Evolutionary conservation across 2,329 filamentous ascomycete species (phyloP).

Genomic region (Phialocephala subalpina): DNA sequence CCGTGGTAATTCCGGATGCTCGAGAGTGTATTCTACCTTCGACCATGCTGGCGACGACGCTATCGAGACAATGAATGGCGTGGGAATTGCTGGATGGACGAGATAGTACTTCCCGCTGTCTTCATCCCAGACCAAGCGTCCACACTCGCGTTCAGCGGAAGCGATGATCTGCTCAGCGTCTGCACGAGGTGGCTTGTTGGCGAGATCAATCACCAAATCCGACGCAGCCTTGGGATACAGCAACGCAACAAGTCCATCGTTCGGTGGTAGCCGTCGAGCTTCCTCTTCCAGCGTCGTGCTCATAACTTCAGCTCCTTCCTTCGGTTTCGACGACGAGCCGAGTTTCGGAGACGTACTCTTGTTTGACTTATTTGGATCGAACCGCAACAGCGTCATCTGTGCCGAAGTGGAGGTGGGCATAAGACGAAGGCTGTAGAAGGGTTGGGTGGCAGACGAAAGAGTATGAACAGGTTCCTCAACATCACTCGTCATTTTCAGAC

Average conservation of each 20-base stretch:
- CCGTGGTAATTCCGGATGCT: constrained; percentile 68
- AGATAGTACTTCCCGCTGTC: constrained; percentile 67
- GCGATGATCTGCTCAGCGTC: constrained; percentile 66
- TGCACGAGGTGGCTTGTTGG: constrained; percentile 50
- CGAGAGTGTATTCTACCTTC: constrained; percentile 69
- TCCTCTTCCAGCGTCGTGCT: constrained; percentile 65
- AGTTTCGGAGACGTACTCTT: constrained; percentile 34
- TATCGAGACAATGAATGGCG: constrained; percentile 68
- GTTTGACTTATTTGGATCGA: constrained; percentile 65
- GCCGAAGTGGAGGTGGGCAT: constrained; percentile 71
- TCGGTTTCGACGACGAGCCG: constrained; percentile 33
- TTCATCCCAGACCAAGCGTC: constrained; percentile 75
- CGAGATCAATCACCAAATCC: constrained; percentile 64
- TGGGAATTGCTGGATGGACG: constrained; percentile 69
- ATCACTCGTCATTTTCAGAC: constrained; percentile 62
- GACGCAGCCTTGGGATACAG: constrained; percentile 73
- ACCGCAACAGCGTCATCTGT: constrained; percentile 64
- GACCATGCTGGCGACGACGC: constrained; percentile 66
- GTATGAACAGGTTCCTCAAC: constrained; percentile 72
- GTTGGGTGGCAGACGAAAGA: constrained; percentile 66
- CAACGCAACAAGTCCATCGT: constrained; percentile 71
- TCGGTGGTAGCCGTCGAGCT: constrained; percentile 59
- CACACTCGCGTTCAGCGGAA: constrained; percentile 73
- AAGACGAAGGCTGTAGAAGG: constrained; percentile 72
- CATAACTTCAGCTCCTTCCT: constrained; percentile 54